phyloP scores from a whole-genome alignment of 768 basidiomycete species.

The Collybia nuda region DNA sequence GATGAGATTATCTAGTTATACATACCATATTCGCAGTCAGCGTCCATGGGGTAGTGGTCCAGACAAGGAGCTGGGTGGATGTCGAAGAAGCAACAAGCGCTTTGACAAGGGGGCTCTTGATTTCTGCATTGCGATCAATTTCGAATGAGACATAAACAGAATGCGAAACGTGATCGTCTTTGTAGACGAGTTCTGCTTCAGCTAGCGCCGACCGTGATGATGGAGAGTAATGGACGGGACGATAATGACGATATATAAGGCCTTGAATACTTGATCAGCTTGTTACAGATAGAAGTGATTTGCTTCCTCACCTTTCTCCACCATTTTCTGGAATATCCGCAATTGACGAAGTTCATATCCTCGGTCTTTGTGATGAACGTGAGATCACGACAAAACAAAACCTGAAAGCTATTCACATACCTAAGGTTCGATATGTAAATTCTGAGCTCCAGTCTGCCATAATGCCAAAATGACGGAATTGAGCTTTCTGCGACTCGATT shows the following conservation, averaged over 20 bases:
- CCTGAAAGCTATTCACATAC: conserved; percentile 32
- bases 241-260: conserved; percentile 80
- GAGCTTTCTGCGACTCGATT: conserved; percentile 71
- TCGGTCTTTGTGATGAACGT: conserved; percentile 53
- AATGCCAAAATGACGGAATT: conserved; percentile 81
- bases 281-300: not conserved
- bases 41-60: conserved; percentile 99
- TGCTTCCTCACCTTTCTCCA: conserved; percentile 61
- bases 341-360: conserved; percentile 88
- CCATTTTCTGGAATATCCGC: conserved; percentile 83
- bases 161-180: conserved; percentile 84
- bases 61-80: conserved; percentile 67
- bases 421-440: conserved; percentile 84
- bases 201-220: conserved; percentile 93
- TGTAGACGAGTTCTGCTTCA: conserved; percentile 91
- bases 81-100: conserved; percentile 26
- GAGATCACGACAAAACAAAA: too few species aligned
- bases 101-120: conserved; percentile 23
- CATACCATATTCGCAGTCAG: conserved; percentile 91
- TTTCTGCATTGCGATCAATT: conserved; percentile 36
- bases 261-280: conserved; percentile 38
- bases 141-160: conserved; percentile 85
- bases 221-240: conserved; percentile 94
- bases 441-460: conserved; percentile 87
- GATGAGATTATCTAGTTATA: not conserved